Conservation (phyloP, 495 filamentous ascomycete species). For the Penicillium pancosmium region DNA sequence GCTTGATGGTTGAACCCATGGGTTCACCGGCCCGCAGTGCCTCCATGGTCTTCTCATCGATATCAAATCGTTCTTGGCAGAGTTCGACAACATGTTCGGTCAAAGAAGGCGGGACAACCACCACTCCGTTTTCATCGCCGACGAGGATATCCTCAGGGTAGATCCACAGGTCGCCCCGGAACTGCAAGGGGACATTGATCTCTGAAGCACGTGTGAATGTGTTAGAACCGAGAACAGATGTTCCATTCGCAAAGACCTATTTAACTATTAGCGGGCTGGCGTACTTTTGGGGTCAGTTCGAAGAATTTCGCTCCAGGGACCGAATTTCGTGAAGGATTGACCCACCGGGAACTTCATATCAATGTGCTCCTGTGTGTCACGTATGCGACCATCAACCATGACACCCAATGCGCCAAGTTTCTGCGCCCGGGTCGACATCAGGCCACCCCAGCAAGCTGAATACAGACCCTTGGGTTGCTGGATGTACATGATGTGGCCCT, state of each 20-base stretch:
- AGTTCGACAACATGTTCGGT: slow-evolving; percentile 21
- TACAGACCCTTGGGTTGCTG: slow-evolving; percentile 22
- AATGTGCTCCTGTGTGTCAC: slow-evolving; percentile 16
- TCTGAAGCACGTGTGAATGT: slow-evolving; percentile 22
- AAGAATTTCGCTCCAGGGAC: not conserved
- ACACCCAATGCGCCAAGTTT: slow-evolving; percentile 15
- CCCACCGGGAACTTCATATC: slow-evolving; percentile 23
- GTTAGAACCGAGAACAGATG: slow-evolving; percentile 22
- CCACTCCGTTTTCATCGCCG: slow-evolving; percentile 22
- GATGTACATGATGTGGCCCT: slow-evolving; percentile 28
- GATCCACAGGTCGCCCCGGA: slow-evolving; percentile 19
- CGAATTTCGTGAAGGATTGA: not conserved
- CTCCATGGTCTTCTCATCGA: slow-evolving; percentile 26
- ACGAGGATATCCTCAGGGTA: slow-evolving; percentile 19
- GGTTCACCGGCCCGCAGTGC: slow-evolving; percentile 21
- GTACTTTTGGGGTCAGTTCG: not conserved
- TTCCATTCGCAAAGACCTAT: slow-evolving; percentile 23
- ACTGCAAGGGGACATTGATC: slow-evolving; percentile 22
- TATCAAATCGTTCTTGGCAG: slow-evolving; percentile 23
- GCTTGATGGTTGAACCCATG: slow-evolving; percentile 18
- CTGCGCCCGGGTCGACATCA: slow-evolving; percentile 23
- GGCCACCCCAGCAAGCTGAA: slow-evolving; percentile 24
- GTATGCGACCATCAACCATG: slow-evolving; percentile 20
- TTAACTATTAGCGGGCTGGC: not conserved
- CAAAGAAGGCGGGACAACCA: slow-evolving; percentile 21